Conservation (phyloP, 2,329 filamentous ascomycete species). For the Penicillium polonicum region DNA sequence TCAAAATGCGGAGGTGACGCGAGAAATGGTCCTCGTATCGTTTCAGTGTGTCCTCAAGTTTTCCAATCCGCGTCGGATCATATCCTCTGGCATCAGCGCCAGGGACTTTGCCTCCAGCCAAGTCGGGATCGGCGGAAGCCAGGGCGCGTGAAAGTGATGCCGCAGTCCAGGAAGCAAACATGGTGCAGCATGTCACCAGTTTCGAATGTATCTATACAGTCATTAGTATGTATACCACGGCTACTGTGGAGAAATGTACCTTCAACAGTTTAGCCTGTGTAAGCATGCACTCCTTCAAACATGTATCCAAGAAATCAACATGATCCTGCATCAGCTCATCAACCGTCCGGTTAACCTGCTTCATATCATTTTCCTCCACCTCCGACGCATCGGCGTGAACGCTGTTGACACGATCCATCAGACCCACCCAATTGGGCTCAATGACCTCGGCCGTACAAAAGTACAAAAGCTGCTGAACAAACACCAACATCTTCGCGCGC, state of each 20-base stretch:
- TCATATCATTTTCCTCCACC: constrained; percentile 40
- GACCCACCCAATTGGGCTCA: constrained; percentile 91
- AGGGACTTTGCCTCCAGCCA: constrained; percentile 44
- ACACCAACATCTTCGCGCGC: constrained; percentile 90
- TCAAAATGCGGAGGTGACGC: constrained; percentile 84
- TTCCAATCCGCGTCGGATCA: constrained; percentile 63
- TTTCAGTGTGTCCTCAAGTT: constrained; percentile 80
- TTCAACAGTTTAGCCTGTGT: constrained; percentile 93
- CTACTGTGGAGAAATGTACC: constrained; percentile 52
- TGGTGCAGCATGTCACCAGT: constrained; percentile 90
- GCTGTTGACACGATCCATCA: constrained; percentile 80
- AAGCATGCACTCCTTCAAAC: constrained; percentile 97
- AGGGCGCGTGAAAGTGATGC: constrained; percentile 82
- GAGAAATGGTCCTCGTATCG: constrained; percentile 95
- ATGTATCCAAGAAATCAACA: constrained; percentile 96
- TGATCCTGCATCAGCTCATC: constrained; percentile 99
- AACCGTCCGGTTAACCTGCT: constrained; percentile 71
- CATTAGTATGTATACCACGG: constrained; percentile 6
- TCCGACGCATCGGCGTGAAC: constrained; percentile 47
- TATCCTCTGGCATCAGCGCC: constrained; percentile 46
- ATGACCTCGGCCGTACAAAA: constrained; percentile 97
- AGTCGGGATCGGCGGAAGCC: constrained; percentile 76
- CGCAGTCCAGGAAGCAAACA: constrained; percentile 83
- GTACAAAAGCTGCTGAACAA: constrained; percentile 93
- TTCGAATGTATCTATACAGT: constrained; percentile 83